A percentile compares a stretch with the other conserved stretches of the same genome.
These are phyloP conservation scores for Colletotrichum theobromicola DNA, from an alignment of 2,329 filamentous ascomycete species.

Conservation along the genomic window DNA sequence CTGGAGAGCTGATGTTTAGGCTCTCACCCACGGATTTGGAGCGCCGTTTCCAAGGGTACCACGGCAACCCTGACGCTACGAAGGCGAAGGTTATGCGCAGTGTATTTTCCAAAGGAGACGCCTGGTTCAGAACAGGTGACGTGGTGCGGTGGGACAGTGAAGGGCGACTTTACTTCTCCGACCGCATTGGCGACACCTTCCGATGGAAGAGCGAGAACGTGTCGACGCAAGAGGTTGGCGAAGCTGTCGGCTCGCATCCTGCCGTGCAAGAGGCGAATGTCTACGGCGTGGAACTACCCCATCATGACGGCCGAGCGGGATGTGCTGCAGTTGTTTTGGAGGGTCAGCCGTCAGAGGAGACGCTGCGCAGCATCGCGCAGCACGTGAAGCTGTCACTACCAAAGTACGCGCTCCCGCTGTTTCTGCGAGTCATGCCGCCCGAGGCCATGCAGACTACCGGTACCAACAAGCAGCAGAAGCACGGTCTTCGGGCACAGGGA, in stretches of 20 bases:
- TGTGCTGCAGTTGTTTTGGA: constrained; percentile 75
- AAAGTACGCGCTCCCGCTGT: constrained; percentile 77
- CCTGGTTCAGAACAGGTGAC: constrained; percentile 86
- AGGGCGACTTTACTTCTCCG: constrained; percentile 79
- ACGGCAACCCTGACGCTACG: constrained; percentile 73
- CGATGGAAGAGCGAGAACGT: constrained; percentile 87
- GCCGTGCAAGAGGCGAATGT: constrained; percentile 81
- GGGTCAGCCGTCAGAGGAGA: constrained; percentile 42
- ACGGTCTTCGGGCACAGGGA: constrained; percentile 72
- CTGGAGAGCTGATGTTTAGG: constrained; percentile 78
- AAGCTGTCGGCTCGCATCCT: constrained; percentile 71
- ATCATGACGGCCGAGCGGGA: constrained; percentile 84
- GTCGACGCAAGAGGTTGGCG: constrained; percentile 81
- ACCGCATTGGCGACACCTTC: constrained; percentile 80
- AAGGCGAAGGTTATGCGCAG: constrained; percentile 75
- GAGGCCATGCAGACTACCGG: constrained; percentile 71
- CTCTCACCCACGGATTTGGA: constrained; percentile 69
- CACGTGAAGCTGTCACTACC: constrained; percentile 68
- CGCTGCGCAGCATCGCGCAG: constrained; percentile 64
- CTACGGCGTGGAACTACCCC: constrained; percentile 79
- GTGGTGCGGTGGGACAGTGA: constrained; percentile 74
- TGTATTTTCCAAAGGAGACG: constrained; percentile 78
- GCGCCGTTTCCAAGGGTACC: constrained; percentile 81
- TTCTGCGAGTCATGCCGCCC: constrained; percentile 70
- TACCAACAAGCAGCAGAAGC: constrained; percentile 90